Conservation (phyloP, 306 rosid species). For the Vigna nakashimae region DNA sequence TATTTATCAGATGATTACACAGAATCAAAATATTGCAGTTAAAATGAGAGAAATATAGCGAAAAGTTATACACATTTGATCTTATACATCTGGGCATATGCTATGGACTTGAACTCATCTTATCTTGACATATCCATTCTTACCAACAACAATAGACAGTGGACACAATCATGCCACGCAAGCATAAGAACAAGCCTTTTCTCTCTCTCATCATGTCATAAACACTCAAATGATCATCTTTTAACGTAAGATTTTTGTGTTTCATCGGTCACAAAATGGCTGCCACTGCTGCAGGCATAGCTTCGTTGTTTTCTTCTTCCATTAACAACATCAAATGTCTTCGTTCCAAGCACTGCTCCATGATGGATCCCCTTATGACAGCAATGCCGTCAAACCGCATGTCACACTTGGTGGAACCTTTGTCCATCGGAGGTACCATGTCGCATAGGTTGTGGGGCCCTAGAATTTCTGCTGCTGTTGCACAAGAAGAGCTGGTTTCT, state of each 20-base stretch:
- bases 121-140: conserved; percentile 56
- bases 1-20: too few relatives aligned
- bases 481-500: conserved; percentile 64
- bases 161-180: conserved; percentile 77
- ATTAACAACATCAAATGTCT: conserved; percentile 57
- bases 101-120: conserved; percentile 40
- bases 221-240: conserved; percentile 22
- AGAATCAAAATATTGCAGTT: not conserved
- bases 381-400: conserved; percentile 44
- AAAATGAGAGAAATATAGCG: not conserved
- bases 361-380: conserved; percentile 33
- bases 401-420: conserved; percentile 55
- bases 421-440: conserved; percentile 36
- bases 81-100: not conserved
- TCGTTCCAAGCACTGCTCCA: conserved; percentile 49
- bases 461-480: conserved; percentile 64
- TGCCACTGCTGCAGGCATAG: conserved; percentile 67
- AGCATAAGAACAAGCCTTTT: conserved; percentile 34
- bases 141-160: conserved; percentile 51
- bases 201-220: conserved; percentile 13
- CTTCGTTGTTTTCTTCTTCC: conserved; percentile 68
- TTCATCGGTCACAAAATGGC: conserved; percentile 60
- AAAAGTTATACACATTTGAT: not conserved
- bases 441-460: conserved; percentile 52
- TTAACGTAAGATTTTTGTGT: not conserved